These are phyloP conservation scores for Epichloe coenophiala DNA, from an alignment of 2,329 filamentous ascomycete genomes.

Conservation along the genomic window DNA sequence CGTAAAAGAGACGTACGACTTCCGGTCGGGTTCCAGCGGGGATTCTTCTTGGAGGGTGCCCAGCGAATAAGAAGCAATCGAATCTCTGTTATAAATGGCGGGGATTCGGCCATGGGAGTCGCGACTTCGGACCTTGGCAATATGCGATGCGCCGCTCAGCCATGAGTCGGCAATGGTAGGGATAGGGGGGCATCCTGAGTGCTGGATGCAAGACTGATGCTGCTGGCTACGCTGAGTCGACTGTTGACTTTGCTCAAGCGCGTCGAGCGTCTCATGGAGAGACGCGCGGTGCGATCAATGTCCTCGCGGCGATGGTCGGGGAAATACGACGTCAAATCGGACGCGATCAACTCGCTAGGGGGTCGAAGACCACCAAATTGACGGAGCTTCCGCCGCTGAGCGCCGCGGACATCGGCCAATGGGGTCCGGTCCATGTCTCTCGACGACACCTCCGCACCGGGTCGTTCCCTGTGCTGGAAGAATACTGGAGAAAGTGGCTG, in stretches of 20 bases:
- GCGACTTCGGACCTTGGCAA: slow-evolving; percentile 26
- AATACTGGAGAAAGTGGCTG: slow-evolving; percentile 78
- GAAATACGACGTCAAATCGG: slow-evolving; percentile 93
- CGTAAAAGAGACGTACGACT: slow-evolving; percentile 83
- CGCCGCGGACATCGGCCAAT: slow-evolving; percentile 31
- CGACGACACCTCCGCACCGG: slow-evolving; percentile 41
- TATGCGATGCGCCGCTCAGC: slow-evolving; percentile 42
- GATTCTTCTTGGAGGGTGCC: slow-evolving; percentile 88
- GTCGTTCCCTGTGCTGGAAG: slow-evolving; percentile 52
- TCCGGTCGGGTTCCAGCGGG: slow-evolving; percentile 71
- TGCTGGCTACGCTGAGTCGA: slow-evolving; percentile 86
- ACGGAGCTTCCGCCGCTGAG: slow-evolving; percentile 43
- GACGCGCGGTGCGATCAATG: slow-evolving; percentile 86
- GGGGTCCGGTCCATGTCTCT: slow-evolving; percentile 44
- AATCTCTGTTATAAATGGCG: slow-evolving; percentile 56
- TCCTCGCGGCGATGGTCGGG: slow-evolving; percentile 87
- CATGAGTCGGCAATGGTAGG: slow-evolving; percentile 92
- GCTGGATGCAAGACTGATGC: slow-evolving; percentile 82
- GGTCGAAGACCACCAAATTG: slow-evolving; percentile 86
- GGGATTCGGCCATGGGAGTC: slow-evolving; percentile 34
- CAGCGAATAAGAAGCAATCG: slow-evolving; percentile 75
- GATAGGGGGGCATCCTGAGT: slow-evolving; percentile 88
- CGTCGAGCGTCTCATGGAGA: slow-evolving; percentile 82
- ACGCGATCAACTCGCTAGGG: slow-evolving; percentile 96
- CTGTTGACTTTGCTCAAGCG: slow-evolving; percentile 87